Evolutionary conservation across 495 filamentous ascomycete genomes (phyloP).

Genomic region (Penicillium simplicissimum): DNA sequence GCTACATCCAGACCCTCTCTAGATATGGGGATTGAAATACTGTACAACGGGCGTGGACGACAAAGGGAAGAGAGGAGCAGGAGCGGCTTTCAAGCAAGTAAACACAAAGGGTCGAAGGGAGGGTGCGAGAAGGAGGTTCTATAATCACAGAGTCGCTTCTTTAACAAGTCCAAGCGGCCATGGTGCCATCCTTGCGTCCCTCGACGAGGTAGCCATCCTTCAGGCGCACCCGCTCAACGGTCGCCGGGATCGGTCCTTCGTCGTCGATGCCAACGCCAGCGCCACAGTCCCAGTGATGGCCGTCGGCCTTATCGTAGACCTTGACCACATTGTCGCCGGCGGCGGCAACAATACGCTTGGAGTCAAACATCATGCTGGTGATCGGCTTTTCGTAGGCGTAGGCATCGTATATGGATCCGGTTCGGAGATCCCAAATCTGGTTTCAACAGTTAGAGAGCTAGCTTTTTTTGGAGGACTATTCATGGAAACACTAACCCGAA

Average conservation of each 20-base stretch:
- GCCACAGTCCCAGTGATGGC: slow-evolving; percentile 95
- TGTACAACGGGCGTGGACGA: slow-evolving; percentile 27
- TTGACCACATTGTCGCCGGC: slow-evolving; percentile 92
- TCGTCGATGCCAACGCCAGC: slow-evolving; percentile 70
- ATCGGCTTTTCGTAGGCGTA: slow-evolving; percentile 93
- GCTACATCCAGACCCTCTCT: slow-evolving; percentile 26
- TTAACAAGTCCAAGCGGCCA: slow-evolving; percentile 91
- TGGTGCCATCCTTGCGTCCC: slow-evolving; percentile 81
- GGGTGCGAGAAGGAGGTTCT: neutral
- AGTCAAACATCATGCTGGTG: slow-evolving; percentile 98
- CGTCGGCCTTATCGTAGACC: slow-evolving; percentile 96
- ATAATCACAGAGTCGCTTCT: neutral
- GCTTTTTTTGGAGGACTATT: neutral
- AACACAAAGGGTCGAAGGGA: slow-evolving; percentile 7
- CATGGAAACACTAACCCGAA: slow-evolving; percentile 66
- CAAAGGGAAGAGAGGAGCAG: slow-evolving; percentile 12
- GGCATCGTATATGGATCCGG: slow-evolving; percentile 92
- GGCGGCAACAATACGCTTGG: slow-evolving; percentile 84
- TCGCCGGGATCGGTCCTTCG: slow-evolving; percentile 56
- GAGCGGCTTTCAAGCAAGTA: neutral
- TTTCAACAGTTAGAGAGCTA: neutral
- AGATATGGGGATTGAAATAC: slow-evolving; percentile 27
- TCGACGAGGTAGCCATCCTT: slow-evolving; percentile 94
- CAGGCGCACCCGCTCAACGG: slow-evolving; percentile 86
- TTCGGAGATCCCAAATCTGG: slow-evolving; percentile 98